Base-by-base conservation (phyloP, 352 stramenopile species). In the Phytopythium kandeliae region DNA sequence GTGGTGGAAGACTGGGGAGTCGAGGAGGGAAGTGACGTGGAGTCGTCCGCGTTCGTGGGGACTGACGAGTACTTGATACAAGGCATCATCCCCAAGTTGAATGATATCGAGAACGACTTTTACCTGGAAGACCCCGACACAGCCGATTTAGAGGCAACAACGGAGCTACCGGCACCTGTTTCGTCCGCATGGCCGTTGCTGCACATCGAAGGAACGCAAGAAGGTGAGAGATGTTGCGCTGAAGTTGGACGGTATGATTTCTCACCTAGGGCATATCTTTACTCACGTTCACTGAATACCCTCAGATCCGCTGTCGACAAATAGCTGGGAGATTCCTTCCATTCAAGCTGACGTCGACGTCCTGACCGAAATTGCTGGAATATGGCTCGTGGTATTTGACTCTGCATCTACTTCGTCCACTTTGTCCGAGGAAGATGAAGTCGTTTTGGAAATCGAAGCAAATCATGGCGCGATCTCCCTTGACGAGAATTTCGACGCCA, bases 181-280 rank as follows among this genome's bases (percentile, higher is more conserved):
- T 13, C 16, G 3, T 11, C 43, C n/a, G n/a, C 35, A 17, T 19
- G 38, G 10, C 55, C 55, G 19, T 37, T 51, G 21, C 26, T 57
- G 26, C 53, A 45, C 30, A 56, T 65, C 21, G 46, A 45, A n/a
- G 42, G 57, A 28, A 63, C 57, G 1, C 43, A 63, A 13, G 63
- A 72, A 69, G 63, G 60, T 51, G 58, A 24, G 30, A 8, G 28
- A 7, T 10, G 0, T 7, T 2, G 11, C 16, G 3, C 34, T 35
- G 36, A 5, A 15, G 36, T n/a, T 33, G 40, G 13, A 21, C 17
- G 8, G 10, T 4, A 16, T 16, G 11, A 24, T 16, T 5, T 12
- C 3, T 31, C 16, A 25, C n/a, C 31, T 19, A 8, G 21, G n/a
- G n/a, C n/a, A n/a, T 11, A 38, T 26, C 41, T 10, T 41, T 21